These are phyloP conservation scores for Phlebiopsis flavidoalba DNA, from an alignment of 768 basidiomycete species.

Conservation along the genomic window DNA sequence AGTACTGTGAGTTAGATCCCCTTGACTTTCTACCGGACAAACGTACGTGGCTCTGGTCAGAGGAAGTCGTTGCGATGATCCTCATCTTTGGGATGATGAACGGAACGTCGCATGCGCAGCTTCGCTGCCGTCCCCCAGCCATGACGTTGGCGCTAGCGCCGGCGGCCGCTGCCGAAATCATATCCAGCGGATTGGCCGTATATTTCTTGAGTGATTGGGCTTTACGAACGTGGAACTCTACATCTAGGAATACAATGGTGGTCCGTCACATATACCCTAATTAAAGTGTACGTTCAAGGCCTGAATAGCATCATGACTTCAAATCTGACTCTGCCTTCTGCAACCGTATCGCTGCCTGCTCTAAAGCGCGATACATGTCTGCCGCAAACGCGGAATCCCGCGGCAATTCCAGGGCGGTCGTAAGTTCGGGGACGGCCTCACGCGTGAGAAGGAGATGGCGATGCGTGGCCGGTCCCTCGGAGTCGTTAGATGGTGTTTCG, in stretches of 20 bases:
- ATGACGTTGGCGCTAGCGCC: neutral
- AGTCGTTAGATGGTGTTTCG: slow-evolving; percentile 6
- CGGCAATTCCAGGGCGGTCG: slow-evolving; percentile 41
- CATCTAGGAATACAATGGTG: neutral
- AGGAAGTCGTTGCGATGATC: neutral
- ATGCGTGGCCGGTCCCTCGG: slow-evolving; percentile 4
- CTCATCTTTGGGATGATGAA: neutral
- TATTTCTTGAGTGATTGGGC: neutral
- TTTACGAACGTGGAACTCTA: neutral
- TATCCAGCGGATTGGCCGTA: neutral
- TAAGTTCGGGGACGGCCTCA: slow-evolving; percentile 49
- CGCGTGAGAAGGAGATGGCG: slow-evolving; percentile 41
- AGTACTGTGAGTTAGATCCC: neutral
- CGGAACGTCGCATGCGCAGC: neutral
- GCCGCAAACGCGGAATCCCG: slow-evolving; percentile 32
- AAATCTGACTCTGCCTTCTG: slow-evolving; percentile 5
- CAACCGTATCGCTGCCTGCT: slow-evolving; percentile 42
- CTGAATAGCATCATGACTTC: neutral
- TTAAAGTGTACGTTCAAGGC: neutral
- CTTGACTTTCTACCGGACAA: neutral
- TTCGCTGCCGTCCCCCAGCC: neutral
- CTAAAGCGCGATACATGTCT: slow-evolving; percentile 60
- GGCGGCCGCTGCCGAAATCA: neutral
- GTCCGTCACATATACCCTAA: neutral
- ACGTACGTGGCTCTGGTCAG: neutral